Evolutionary conservation across 2,329 filamentous ascomycete genomes (phyloP), one percentile per base, ranked within the genome.

Genomic region (Beauveria scarabaeidicola): DNA sequence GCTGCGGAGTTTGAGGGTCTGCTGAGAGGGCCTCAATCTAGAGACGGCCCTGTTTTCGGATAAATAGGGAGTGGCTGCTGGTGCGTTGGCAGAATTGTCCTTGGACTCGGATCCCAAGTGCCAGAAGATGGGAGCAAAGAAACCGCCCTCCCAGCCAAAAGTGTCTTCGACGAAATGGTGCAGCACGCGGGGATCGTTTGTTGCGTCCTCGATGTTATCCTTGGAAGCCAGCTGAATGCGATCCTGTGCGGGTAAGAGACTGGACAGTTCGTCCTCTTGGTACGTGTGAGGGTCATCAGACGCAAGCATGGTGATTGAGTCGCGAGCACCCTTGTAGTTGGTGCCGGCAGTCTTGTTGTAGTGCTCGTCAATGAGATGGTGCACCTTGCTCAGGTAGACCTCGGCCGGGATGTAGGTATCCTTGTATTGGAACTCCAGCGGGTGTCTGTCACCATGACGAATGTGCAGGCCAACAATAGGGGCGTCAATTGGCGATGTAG

Each of bases 141-240:
- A 96, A 1, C 91, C 91, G 19, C 91, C 90, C 70, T 95, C 90
- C 90, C 90, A 95, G 32, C 90, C 91, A 44, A 90, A 85, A 1
- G 86, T 82, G 68, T 91, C 87, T 61, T 91, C 89, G 40, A 89
- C 80, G 69, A 89, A 90, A 65, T 82, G 83, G 64, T 81, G 80
- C 69, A 88, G 83, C 7, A 80, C 75, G 11, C 75, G 73, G 25
- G 73, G 73, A 62, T 83, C 74, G 3, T 72, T 69, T 47, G 70
- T 72, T 61, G 69, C 73, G 64, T 72, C 71, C 66, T 76, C 67
- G 40, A 75, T 70, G 23, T 75, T 73, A 29, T 76, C 70, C 68
- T 89, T 89, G 54, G 83, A 85, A 9, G 89, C 89, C 7, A 95
- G 81, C 23, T 85, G 83, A 69, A 95, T 93, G 61, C 84, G 84